Percentiles rank a stretch among this genome's conserved stretches.
These are phyloP conservation scores for Aspergillus sp. DNA, from an alignment of 2,329 filamentous ascomycete species.

Conservation along the genomic window DNA sequence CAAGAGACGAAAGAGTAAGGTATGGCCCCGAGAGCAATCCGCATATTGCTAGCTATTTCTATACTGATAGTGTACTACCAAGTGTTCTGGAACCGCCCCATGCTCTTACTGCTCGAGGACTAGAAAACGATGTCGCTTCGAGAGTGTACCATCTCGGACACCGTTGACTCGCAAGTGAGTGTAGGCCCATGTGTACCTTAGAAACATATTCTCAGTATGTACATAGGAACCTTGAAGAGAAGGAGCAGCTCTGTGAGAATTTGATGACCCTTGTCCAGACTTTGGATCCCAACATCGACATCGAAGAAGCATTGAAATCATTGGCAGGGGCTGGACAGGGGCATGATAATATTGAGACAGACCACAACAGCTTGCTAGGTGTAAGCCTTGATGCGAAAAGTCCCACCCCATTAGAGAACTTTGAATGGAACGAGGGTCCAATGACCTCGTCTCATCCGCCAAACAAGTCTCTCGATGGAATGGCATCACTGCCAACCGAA, in stretches of 20 bases:
- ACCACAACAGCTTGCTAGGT: neutral
- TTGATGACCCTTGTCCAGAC: constrained; percentile 9
- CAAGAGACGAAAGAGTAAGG: constrained; percentile 19
- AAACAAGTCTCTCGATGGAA: constrained; percentile 16
- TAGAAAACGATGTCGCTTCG: constrained; percentile 17
- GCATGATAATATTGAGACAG: neutral
- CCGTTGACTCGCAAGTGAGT: constrained; percentile 21
- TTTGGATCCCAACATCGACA: constrained; percentile 18
- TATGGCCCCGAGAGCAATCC: neutral
- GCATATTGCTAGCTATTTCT: too few relatives aligned
- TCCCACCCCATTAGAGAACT: constrained; percentile 2
- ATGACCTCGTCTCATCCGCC: constrained; percentile 1
- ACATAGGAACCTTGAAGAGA: constrained; percentile 18
- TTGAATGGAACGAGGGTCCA: constrained; percentile 20
- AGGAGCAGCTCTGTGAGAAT: constrained; percentile 15
- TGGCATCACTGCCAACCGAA: constrained; percentile 17
- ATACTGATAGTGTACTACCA: neutral
- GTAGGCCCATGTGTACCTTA: too few relatives aligned
- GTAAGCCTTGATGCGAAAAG: neutral
- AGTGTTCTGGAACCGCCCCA: constrained; percentile 21
- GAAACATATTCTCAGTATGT: neutral
- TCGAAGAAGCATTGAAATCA: constrained; percentile 15
- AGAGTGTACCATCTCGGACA: constrained; percentile 13
- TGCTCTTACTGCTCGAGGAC: constrained; percentile 17
- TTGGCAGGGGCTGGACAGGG: neutral